phyloP scores from a whole-genome alignment of 1,139 yeast genomes.

The Yamadazyma aaseri region DNA sequence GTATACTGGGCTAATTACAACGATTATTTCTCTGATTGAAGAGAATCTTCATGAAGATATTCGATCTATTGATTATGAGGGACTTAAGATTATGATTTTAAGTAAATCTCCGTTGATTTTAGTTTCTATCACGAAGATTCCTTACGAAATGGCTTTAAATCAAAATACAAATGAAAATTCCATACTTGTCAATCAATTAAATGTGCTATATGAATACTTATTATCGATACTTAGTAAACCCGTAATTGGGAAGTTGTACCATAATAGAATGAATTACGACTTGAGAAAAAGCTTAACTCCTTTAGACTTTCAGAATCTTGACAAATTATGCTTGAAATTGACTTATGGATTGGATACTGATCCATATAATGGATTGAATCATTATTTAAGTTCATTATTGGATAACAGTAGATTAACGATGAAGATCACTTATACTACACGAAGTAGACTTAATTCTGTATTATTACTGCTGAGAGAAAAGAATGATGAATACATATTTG shows the following conservation, averaged over 20 bases:
- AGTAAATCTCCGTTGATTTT: constrained; percentile 69
- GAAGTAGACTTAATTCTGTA: constrained; percentile 31
- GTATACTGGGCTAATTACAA: constrained; percentile 71
- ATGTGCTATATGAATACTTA: constrained; percentile 74
- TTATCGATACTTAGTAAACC: constrained; percentile 77
- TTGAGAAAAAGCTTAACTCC: constrained; percentile 73
- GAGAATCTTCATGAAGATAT: constrained; percentile 36
- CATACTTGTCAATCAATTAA: constrained; percentile 59
- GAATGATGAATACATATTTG: constrained; percentile 33
- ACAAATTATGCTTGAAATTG: constrained; percentile 58
- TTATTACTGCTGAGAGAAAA: constrained; percentile 14
- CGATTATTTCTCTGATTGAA: constrained; percentile 62
- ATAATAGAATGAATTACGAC: constrained; percentile 77
- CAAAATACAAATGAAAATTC: constrained; percentile 17
- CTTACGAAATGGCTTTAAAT: constrained; percentile 26
- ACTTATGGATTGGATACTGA: constrained; percentile 25
- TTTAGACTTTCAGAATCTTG: constrained; percentile 62
- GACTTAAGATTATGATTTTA: constrained; percentile 56
- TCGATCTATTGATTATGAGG: constrained; percentile 20
- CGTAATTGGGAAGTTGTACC: constrained; percentile 66
- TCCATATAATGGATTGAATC: constrained; percentile 21
- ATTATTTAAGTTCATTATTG: constrained; percentile 28
- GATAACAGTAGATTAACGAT: constrained; percentile 29
- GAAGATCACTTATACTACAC: constrained; percentile 32
- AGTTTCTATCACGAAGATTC: constrained; percentile 63